A percentile compares a stretch with the other conserved stretches of the same genome.
phyloP scores from a whole-genome alignment of 352 stramenopile species.

The Aphanomyces astaci region DNA sequence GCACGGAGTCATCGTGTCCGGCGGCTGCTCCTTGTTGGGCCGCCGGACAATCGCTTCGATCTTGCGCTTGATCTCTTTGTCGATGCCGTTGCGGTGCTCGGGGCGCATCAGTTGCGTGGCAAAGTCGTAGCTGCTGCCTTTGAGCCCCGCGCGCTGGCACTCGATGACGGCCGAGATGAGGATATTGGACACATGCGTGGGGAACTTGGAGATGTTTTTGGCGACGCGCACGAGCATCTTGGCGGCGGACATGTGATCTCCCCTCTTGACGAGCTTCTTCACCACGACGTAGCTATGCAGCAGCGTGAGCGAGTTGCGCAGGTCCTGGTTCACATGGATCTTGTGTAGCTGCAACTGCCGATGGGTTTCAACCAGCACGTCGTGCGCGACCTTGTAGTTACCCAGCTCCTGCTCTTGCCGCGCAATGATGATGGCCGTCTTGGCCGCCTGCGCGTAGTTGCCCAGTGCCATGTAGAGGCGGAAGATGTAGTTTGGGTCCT shows the following conservation, averaged over 20 bases:
- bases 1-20: slow-evolving; percentile 63
- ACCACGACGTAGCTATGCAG: slow-evolving; percentile 91
- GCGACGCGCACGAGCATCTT: slow-evolving; percentile 86
- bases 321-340: slow-evolving; percentile 81
- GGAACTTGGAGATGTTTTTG: slow-evolving; percentile 90
- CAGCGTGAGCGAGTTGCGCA: slow-evolving; percentile 83
- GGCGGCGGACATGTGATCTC: slow-evolving; percentile 78
- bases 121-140: slow-evolving; percentile 88
- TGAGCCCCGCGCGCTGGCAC: slow-evolving; percentile 86
- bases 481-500: slow-evolving; percentile 94
- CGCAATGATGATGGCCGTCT: slow-evolving; percentile 92
- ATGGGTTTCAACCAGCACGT: slow-evolving; percentile 88
- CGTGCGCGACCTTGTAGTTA: slow-evolving; percentile 88
- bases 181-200: slow-evolving; percentile 84
- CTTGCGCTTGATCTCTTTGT: slow-evolving; percentile 88
- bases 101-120: slow-evolving; percentile 86
- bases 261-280: slow-evolving; percentile 87
- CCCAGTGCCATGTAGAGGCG: slow-evolving; percentile 91
- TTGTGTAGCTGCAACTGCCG: slow-evolving; percentile 77
- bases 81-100: slow-evolving; percentile 81
- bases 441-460: slow-evolving; percentile 89
- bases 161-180: slow-evolving; percentile 92
- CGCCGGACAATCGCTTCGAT: slow-evolving; percentile 92
- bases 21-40: slow-evolving; percentile 82
- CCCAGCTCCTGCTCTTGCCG: slow-evolving; percentile 88